Base-by-base conservation (phyloP, 768 basidiomycete species). In the Auriscalpium vulgare region DNA sequence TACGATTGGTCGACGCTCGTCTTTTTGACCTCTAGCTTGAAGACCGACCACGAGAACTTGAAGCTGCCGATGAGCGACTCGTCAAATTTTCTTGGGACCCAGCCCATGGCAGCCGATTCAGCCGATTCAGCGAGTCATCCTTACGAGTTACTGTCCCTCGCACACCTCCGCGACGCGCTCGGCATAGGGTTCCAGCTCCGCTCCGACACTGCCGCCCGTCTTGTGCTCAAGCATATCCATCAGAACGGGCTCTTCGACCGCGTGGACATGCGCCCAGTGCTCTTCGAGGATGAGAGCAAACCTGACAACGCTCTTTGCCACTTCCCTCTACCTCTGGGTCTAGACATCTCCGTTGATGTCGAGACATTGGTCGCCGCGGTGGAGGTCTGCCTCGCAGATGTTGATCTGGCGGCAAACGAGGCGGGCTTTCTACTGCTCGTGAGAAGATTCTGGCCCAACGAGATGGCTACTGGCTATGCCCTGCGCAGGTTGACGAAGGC, bases 371-470 rank as follows among this genome's bases (percentile, higher is more conserved):
- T 90, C 17, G 76, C 82, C 8, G 77, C 85, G 5, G 80, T 91
- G 29, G 89, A 91, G 65, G 78, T 80, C 5, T 86, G 83, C 61
- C 72, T 93, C 21, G 72, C 75, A 6, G 87, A 90, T 62, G 65
- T 89, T 23, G 83, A 91, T 67, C 71, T 93, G 34, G 80, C 84
- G 3, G 74, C 84, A 29, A 88, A 90, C 62, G 91, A 93, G 68
- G 73, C 78, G 38, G 90, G 85, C 2, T 78, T 92, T 55, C 67
- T 89, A 8, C 71, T 91, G 14, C 72, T 93, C n/a, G 72, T 74
- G 6, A 77, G 82, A 54, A 77, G 83, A 62, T 80, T 88, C 59
- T 90, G 84, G 84, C 89, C 90, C 0, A 85, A 81, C 59, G 78
- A 83, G 14, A 74, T 90, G 67, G 76, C 82, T 44, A 85, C 90